Evolutionary conservation across 1,139 yeast species (phyloP).

Genomic region (Kurtzmaniella quercitrusa): DNA sequence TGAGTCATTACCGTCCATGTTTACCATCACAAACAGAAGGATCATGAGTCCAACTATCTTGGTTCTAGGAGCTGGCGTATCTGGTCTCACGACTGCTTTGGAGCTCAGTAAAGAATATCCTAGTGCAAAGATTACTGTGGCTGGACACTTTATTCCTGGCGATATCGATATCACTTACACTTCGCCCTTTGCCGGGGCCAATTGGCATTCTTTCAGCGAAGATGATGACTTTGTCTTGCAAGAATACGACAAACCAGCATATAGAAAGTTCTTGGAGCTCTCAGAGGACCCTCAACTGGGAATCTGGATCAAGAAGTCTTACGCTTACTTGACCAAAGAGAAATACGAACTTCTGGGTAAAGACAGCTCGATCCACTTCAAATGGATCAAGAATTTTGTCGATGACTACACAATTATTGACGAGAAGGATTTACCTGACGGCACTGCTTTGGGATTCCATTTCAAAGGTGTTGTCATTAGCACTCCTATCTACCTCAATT

Average conservation of each 20-base stretch:
- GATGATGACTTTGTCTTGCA: constrained; percentile 28
- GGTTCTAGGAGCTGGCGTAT: constrained; percentile 40
- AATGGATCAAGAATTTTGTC: constrained; percentile 46
- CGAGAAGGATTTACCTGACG: constrained; percentile 25
- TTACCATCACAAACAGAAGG: no score
- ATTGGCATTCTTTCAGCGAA: constrained; percentile 44
- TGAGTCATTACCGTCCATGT: no score
- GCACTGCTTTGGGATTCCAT: constrained; percentile 32
- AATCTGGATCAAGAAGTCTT: constrained; percentile 30
- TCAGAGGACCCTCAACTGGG: constrained; percentile 44
- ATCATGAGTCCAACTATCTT: constrained; percentile 13
- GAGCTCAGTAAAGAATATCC: constrained; percentile 21
- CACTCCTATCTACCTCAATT: constrained; percentile 46
- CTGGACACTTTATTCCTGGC: constrained; percentile 36
- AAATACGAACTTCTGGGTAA: constrained; percentile 14
- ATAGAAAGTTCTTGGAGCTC: constrained; percentile 33
- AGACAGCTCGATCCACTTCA: constrained; percentile 19
- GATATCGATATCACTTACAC: constrained; percentile 33
- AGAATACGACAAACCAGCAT: constrained; percentile 36
- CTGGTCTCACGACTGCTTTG: constrained; percentile 38
- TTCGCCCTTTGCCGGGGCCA: constrained; percentile 43
- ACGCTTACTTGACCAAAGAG: constrained; percentile 25
- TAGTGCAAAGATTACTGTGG: constrained; percentile 22
- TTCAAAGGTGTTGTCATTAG: constrained; percentile 49
- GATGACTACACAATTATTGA: constrained; percentile 27